Evolutionary conservation across 768 basidiomycete genomes (phyloP).

Genomic region (Auriculariales sp.): DNA sequence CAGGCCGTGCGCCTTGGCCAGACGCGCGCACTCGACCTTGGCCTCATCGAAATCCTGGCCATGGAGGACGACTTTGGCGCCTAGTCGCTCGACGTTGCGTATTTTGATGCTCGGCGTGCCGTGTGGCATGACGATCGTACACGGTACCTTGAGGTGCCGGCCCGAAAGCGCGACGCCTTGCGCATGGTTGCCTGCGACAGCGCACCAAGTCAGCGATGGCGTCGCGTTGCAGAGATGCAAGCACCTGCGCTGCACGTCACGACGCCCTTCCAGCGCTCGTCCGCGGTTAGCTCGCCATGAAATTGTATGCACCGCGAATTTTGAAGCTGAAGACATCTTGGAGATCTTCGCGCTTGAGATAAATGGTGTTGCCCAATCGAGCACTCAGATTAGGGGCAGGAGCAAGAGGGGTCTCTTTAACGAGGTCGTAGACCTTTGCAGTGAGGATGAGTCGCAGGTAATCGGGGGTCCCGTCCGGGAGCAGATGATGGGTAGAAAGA

Average conservation of each 20-base stretch:
- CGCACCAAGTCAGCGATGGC: constrained; percentile 1
- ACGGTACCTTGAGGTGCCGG: constrained; percentile 70
- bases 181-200: constrained; percentile 77
- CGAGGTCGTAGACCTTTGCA: constrained; percentile 80
- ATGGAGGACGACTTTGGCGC: constrained; percentile 86
- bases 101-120: constrained; percentile 95
- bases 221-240: constrained; percentile 22
- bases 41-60: constrained; percentile 93
- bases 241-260: constrained; percentile 95
- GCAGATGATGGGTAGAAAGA: constrained; percentile 47
- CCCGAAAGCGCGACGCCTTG: constrained; percentile 98
- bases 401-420: constrained; percentile 83
- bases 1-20: constrained; percentile 62
- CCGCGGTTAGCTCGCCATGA: constrained; percentile 82
- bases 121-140: constrained; percentile 97
- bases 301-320: constrained; percentile 95
- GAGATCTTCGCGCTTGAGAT: constrained; percentile 93
- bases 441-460: constrained; percentile 80
- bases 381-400: constrained; percentile 74
- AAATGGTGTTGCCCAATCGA: constrained; percentile 83
- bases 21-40: constrained; percentile 81
- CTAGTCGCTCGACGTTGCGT: constrained; percentile 83
- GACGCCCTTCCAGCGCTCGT: constrained; percentile 95
- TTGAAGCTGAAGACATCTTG: constrained; percentile 99
- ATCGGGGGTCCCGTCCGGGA: constrained; percentile 59